Evolutionary conservation across 768 basidiomycete species (phyloP).

Genomic region (Leccinum arenicola): DNA sequence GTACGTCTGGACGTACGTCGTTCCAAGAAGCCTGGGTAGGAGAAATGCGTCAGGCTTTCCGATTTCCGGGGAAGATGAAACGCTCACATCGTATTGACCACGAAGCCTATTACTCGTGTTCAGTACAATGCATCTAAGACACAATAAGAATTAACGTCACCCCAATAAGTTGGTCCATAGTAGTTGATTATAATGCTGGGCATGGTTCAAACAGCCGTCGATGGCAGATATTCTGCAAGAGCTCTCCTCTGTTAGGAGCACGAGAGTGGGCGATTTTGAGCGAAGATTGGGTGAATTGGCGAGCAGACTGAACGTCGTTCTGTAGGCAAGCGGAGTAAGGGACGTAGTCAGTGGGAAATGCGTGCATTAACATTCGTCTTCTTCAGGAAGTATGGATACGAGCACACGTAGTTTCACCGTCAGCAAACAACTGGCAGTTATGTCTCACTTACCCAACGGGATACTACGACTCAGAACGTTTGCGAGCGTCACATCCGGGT

Average conservation of each 20-base stretch:
- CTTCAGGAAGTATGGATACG: not conserved
- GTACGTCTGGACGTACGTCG: slow-evolving; percentile 4
- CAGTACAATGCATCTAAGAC: not conserved
- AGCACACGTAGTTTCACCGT: not conserved
- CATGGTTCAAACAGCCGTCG: not conserved
- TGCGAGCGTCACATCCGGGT: not conserved
- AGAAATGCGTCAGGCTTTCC: not conserved
- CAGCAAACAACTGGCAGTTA: too few relatives aligned
- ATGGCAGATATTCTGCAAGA: not conserved
- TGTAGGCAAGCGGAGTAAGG: not conserved
- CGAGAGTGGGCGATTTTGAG: not conserved
- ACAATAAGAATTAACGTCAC: not conserved
- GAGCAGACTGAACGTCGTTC: not conserved
- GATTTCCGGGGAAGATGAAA: not conserved
- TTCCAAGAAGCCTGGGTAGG: slow-evolving; percentile 5
- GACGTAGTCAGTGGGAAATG: not conserved
- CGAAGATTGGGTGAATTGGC: not conserved
- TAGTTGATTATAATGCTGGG: not conserved
- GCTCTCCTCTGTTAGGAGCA: not conserved
- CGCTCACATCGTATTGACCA: slow-evolving; percentile 7
- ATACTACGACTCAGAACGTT: not conserved
- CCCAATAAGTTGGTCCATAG: slow-evolving; percentile 6
- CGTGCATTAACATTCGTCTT: not conserved
- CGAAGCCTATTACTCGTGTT: slow-evolving; percentile 5
- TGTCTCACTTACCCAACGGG: too few relatives aligned